Conservation (phyloP, 495 filamentous ascomycete genomes). For the Neohortaea acidophila region DNA sequence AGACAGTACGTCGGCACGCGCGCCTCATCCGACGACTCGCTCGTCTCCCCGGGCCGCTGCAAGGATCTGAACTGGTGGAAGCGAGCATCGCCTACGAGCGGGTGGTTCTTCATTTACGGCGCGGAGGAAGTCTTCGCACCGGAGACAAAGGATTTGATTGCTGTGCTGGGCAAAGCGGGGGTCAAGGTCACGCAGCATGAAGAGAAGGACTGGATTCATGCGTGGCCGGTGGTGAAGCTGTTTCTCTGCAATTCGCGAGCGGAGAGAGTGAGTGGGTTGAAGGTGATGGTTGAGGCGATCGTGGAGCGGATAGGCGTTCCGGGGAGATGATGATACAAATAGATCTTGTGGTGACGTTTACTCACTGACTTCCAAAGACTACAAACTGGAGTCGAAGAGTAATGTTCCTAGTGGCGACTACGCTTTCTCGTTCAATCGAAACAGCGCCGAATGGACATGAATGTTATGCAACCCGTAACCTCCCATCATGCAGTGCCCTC, state of each 20-base stretch:
- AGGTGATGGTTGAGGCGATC: constrained; percentile 33
- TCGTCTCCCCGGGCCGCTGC: constrained; percentile 54
- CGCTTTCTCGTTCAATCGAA: no score
- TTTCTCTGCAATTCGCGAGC: constrained; percentile 43
- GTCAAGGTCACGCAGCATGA: constrained; percentile 33
- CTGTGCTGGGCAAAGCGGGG: constrained; percentile 32
- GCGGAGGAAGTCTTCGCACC: constrained; percentile 56
- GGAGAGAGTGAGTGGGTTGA: constrained; percentile 44
- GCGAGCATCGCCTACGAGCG: constrained; percentile 39
- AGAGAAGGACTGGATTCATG: constrained; percentile 53
- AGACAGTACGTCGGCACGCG: constrained; percentile 44
- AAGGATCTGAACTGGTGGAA: constrained; percentile 48
- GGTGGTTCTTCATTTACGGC: constrained; percentile 50
- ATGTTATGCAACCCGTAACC: no score
- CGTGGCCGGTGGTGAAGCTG: constrained; percentile 59
- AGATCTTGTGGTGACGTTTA: no score
- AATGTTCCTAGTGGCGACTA: no score
- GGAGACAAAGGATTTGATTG: constrained; percentile 41
- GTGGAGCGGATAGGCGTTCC: constrained; percentile 2
- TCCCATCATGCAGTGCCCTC: no score
- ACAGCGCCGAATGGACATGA: no score
- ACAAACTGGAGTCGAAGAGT: no score
- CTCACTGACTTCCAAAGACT: no score
- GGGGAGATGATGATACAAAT: background rate
- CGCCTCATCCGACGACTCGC: constrained; percentile 32